A percentile compares a stretch with the other conserved stretches of the same genome.
phyloP scores from a whole-genome alignment of 2,329 filamentous ascomycete genomes.

The Alternaria gansuensis region DNA sequence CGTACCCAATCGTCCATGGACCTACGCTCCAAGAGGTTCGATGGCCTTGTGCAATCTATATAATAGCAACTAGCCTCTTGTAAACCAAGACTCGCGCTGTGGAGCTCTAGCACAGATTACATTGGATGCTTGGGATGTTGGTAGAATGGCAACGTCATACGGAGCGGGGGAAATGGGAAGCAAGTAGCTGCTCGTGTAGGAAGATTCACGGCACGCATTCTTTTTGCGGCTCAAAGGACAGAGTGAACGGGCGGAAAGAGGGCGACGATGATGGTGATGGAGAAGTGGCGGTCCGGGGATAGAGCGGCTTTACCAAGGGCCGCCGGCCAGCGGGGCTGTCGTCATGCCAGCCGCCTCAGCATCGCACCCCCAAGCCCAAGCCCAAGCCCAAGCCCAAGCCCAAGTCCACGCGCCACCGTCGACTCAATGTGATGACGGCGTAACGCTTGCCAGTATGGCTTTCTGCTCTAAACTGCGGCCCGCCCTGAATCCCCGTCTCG shows the following conservation, averaged over 20 bases:
- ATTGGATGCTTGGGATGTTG: not conserved
- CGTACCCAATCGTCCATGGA: no score
- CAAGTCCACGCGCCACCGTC: not conserved
- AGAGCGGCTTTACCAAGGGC: constrained; percentile 1
- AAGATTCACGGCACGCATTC: not conserved
- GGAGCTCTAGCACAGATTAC: not conserved
- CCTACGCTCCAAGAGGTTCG: no score
- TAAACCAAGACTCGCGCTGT: not conserved
- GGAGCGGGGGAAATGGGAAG: not conserved
- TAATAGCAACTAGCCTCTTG: not conserved
- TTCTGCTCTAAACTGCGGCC: constrained; percentile 17
- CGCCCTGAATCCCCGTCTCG: not conserved
- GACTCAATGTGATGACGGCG: not conserved
- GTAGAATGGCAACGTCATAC: not conserved
- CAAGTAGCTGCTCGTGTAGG: not conserved
- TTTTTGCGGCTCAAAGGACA: not conserved
- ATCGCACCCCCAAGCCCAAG: not conserved
- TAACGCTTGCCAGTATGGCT: not conserved
- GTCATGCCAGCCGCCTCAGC: constrained; percentile 5
- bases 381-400: not conserved
- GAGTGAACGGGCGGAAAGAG: not conserved
- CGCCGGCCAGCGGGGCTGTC: constrained; percentile 21
- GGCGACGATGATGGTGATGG: not conserved
- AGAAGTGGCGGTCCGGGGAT: not conserved
- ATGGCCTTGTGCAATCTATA: not conserved